Base-by-base conservation (phyloP, 805 yeast species). In the Zygoascus tannicola region DNA sequence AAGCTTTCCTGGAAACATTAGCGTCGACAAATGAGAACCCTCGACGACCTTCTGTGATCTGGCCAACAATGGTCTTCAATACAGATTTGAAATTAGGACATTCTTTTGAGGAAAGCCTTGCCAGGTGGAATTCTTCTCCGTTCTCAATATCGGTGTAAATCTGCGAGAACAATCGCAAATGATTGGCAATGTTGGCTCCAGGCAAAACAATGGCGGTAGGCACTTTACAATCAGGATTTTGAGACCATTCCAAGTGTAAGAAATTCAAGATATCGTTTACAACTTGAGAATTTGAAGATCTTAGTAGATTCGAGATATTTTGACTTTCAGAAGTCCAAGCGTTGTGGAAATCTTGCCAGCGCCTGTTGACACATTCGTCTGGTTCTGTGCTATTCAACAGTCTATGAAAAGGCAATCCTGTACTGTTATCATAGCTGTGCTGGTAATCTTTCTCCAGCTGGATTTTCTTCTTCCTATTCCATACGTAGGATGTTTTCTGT, bases 341-440 rank as follows among this genome's bases (percentile, higher is more conserved):
- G 51, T 61, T 60, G 32, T 62, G 52, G 49, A 66, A 74, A 33
- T 71, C 49, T 28, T 63, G 59, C 68, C 73, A 69, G 48, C 79
- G 54, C 30, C 61, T 51, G 18, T 57, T 44, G 20, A 65, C 62
- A 43, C 66, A 63, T 1, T 56, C 60, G 3, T 51, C 44, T 1
- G 72, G 62, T 51, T 75, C 80, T 7, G 30, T 26, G 30, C 12
- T 26, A 12, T 26, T 26, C 10, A 26, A 12, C 7, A 26, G 30
- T 26, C 10, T 7, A 12, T 26, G 12, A 12, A 26, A 26, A 8
- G 30, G 30, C 12, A 26, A 12, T 8, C 30, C 30, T 8, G 7
- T 26, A 26, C 20, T 18, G 16, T 7, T 36, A 15, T 40, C 5
- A n/a, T n/a, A n/a, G n/a, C n/a, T n/a, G n/a, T n/a, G n/a, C n/a